Base-by-base conservation (phyloP, 805 yeast species). In the Metschnikowia lachancei region DNA sequence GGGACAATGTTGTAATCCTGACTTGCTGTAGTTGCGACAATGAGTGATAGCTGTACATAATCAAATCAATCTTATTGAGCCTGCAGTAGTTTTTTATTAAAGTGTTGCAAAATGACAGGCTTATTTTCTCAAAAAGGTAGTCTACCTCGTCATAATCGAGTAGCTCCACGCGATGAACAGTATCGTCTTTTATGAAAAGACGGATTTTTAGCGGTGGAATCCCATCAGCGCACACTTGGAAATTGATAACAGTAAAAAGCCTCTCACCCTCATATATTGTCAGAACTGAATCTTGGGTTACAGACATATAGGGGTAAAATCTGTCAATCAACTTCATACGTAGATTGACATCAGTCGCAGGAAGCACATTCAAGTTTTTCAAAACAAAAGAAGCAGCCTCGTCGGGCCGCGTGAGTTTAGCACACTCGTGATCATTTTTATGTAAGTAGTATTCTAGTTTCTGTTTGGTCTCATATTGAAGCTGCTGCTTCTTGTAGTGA, bases 331-430 rank as follows among this genome's bases (percentile, higher is more conserved):
- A 50, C 8, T 51, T 37, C 24, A 65, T 45, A 16, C 74, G 55
- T 32, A 55, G 46, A 9, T 41, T 22, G 70, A 73, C 67, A 39
- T 69, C 62, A 8, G 51, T 49, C 3, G 74, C 64, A 2, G 76
- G 75, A 5, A 60, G 56, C 4, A 70, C 74, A 39, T 65, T 57
- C 41, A 70, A 49, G 18, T 60, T 59, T 9, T 61, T 55, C 12
- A 62, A 31, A 13, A 55, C 46, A 22, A 55, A 55, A 14, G 46
- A 43, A 2, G 57, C 52, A 11, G 49, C 53, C 10, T 47, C 46
- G 35, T 53, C 58, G 1, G 46, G 46, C 10, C 31, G 45, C 13
- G 51, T 32, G 29, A 51, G 48, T 20, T 41, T 41, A 13, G 35
- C 14, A 31, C 18, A 43, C 16, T 54, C 56, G 30, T 46, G 53